Evolutionary conservation across 2,329 filamentous ascomycete genomes (phyloP).

Genomic region (Trichophyton verrucosum): DNA sequence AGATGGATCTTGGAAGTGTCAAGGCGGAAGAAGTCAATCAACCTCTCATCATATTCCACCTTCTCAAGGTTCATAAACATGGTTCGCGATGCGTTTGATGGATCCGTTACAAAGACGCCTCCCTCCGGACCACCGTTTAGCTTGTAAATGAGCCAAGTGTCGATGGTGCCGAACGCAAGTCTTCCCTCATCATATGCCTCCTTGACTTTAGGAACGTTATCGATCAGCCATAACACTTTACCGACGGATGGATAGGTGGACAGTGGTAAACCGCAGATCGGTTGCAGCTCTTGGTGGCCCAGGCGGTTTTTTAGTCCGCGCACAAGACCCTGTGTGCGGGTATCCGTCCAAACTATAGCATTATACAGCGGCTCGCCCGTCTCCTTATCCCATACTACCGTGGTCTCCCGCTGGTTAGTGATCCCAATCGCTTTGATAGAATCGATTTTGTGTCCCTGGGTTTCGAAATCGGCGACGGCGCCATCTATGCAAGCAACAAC

Average conservation of each 20-base stretch:
- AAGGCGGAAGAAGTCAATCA: conserved; percentile 69
- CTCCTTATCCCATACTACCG: conserved; percentile 67
- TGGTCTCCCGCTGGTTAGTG: conserved; percentile 84
- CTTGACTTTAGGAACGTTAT: conserved; percentile 56
- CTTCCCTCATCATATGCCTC: conserved; percentile 65
- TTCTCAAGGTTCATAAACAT: conserved; percentile 90
- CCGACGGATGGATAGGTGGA: conserved; percentile 82
- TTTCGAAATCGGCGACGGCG: conserved; percentile 58
- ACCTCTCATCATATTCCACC: conserved; percentile 63
- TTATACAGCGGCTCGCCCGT: conserved; percentile 78
- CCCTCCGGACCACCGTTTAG: conserved; percentile 58
- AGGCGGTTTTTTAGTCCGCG: conserved; percentile 60
- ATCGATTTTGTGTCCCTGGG: conserved; percentile 53
- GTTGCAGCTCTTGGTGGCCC: conserved; percentile 55
- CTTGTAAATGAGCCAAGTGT: conserved; percentile 77
- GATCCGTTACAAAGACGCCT: conserved; percentile 68
- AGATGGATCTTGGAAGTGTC: conserved; percentile 55
- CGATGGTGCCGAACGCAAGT: conserved; percentile 74
- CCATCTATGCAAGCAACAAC: conserved; percentile 70
- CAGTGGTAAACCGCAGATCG: conserved; percentile 67
- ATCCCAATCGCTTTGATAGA: conserved; percentile 70
- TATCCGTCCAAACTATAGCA: conserved; percentile 85
- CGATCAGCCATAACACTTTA: conserved; percentile 71
- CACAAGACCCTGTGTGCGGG: conserved; percentile 62
- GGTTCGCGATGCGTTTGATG: conserved; percentile 79